Evolutionary conservation across 441 rosid genomes (phyloP).

Genomic region (Arabidopsis hybrid): DNA sequence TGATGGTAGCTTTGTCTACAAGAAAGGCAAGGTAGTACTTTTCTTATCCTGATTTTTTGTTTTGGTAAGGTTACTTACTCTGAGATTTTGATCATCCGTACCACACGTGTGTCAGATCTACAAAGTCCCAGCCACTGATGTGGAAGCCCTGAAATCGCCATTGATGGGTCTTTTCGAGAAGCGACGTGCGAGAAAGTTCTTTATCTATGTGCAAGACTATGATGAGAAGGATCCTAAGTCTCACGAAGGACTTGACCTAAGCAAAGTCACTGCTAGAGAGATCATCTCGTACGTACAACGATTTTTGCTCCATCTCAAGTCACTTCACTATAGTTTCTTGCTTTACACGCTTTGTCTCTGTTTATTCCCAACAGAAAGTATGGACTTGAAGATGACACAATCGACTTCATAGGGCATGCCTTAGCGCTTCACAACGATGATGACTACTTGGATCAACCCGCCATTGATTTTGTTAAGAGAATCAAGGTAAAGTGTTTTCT

Average conservation of each 20-base stretch:
- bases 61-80: not conserved
- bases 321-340: conserved; percentile 27
- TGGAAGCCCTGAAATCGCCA: conserved; percentile 76
- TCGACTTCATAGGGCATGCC: conserved; percentile 82
- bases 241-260: conserved; percentile 71
- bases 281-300: conserved; percentile 57
- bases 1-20: conserved; percentile 77
- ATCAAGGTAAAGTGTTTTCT: conserved; percentile 55
- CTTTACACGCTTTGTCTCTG: conserved; percentile 15
- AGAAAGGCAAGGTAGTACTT: conserved; percentile 66
- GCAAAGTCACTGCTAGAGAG: conserved; percentile 72
- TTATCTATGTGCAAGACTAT: conserved; percentile 75
- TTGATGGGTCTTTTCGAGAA: conserved; percentile 81
- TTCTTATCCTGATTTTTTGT: too few relatives aligned
- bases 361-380: conserved; percentile 52
- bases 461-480: conserved; percentile 67
- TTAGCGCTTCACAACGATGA: conserved; percentile 75
- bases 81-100: conserved; percentile 1
- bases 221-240: conserved; percentile 78
- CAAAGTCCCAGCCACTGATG: conserved; percentile 81
- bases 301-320: not conserved
- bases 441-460: conserved; percentile 69
- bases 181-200: conserved; percentile 77
- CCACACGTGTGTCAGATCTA: conserved; percentile 48
- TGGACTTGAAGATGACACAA: conserved; percentile 78